A percentile compares a stretch with the other conserved stretches of the same genome.
Conservation (phyloP, 345 rosid genomes). For the Heritiera littoralis region DNA sequence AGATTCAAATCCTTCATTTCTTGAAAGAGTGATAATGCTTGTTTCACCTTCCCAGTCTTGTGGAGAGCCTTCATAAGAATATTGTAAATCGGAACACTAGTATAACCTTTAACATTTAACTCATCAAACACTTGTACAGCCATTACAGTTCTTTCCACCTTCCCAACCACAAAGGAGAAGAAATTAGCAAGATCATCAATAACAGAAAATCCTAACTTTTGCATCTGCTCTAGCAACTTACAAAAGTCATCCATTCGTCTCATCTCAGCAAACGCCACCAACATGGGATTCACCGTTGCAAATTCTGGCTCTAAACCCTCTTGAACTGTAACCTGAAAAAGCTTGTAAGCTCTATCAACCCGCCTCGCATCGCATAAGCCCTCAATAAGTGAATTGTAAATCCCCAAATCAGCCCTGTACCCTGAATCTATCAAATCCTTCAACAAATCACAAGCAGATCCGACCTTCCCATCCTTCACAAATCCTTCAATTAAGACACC, state of each 20-base stretch:
- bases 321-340: slow-evolving; percentile 49
- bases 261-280: slow-evolving; percentile 62
- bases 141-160: slow-evolving; percentile 43
- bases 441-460: slow-evolving; percentile 66
- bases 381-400: slow-evolving; percentile 73
- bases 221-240: slow-evolving; percentile 57
- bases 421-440: slow-evolving; percentile 86
- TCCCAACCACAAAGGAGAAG: slow-evolving; percentile 55
- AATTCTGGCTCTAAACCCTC: slow-evolving; percentile 77
- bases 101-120: slow-evolving; percentile 62
- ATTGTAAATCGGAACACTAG: slow-evolving; percentile 56
- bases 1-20: slow-evolving; percentile 54
- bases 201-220: slow-evolving; percentile 53
- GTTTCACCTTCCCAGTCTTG: slow-evolving; percentile 51
- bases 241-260: slow-evolving; percentile 51
- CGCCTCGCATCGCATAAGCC: slow-evolving; percentile 64
- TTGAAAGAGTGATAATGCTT: slow-evolving; percentile 56
- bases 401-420: slow-evolving; percentile 77
- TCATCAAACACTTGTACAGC: slow-evolving; percentile 65
- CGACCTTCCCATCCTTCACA: slow-evolving; percentile 63
- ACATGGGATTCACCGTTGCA: slow-evolving; percentile 66
- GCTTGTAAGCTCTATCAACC: slow-evolving; percentile 76
- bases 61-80: slow-evolving; percentile 63
- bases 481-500: slow-evolving; percentile 68
- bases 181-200: slow-evolving; percentile 54